phyloP scores from a whole-genome alignment of 352 stramenopile genomes.

The Pythium rhizo-oryzae region DNA sequence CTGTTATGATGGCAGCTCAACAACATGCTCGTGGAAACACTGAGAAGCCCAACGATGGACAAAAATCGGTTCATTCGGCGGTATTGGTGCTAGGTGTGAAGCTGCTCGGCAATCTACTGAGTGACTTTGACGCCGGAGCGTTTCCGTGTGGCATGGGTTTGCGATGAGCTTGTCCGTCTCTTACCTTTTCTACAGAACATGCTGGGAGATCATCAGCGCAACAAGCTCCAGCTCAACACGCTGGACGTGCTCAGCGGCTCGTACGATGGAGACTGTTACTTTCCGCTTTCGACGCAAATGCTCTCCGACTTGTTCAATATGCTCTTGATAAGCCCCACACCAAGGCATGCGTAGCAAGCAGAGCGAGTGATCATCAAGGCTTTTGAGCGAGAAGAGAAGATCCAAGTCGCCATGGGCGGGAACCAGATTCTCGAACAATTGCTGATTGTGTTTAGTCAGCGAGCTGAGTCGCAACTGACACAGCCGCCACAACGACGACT shows the following conservation, averaged over 20 bases:
- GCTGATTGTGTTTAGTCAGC: slow-evolving; percentile 65
- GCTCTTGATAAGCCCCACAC: slow-evolving; percentile 53
- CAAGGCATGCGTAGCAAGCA: slow-evolving; percentile 39
- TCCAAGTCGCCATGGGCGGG: slow-evolving; percentile 48
- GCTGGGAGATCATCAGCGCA: slow-evolving; percentile 43
- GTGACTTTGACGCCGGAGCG: slow-evolving; percentile 35
- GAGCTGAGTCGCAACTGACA: slow-evolving; percentile 29
- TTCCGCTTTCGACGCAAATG: slow-evolving; percentile 50
- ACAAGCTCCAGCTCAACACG: slow-evolving; percentile 46
- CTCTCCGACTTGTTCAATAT: slow-evolving; percentile 68
- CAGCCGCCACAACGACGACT: slow-evolving; percentile 14
- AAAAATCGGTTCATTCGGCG: neutral
- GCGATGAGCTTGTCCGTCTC: slow-evolving; percentile 35
- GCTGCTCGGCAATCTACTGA: slow-evolving; percentile 52
- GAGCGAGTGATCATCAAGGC: slow-evolving; percentile 54
- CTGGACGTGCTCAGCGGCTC: slow-evolving; percentile 47
- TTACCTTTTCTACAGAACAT: slow-evolving; percentile 32
- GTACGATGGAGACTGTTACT: slow-evolving; percentile 44
- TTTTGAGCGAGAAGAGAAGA: slow-evolving; percentile 43
- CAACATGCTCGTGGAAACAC: neutral
- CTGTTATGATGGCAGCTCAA: slow-evolving; percentile 15
- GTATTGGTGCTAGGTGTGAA: slow-evolving; percentile 36
- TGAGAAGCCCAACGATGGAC: neutral
- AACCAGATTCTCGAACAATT: slow-evolving; percentile 71
- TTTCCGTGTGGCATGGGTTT: slow-evolving; percentile 33